Conservation (phyloP, 768 basidiomycete genomes). For the Suillus cothurnatus region DNA sequence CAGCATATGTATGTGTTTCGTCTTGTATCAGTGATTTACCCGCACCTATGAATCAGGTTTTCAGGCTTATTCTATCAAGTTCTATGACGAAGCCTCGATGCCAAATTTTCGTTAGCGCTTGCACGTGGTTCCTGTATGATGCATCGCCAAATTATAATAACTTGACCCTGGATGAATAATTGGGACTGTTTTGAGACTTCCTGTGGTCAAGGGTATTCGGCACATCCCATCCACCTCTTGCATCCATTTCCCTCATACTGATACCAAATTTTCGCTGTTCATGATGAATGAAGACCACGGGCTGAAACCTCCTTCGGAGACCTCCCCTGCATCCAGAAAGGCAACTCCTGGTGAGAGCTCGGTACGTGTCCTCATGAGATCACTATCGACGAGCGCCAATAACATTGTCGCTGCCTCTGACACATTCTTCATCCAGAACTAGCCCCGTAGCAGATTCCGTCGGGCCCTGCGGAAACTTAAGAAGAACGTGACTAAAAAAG, state of each 20-base stretch:
- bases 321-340: not conserved
- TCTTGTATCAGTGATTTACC: too few relatives aligned
- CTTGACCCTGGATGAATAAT: too few relatives aligned
- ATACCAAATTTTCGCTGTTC: not conserved
- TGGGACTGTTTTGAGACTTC: too few relatives aligned
- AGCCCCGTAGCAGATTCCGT: not conserved
- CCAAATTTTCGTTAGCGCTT: too few relatives aligned
- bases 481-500: not conserved
- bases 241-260: not conserved
- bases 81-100: too few relatives aligned
- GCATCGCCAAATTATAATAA: too few relatives aligned
- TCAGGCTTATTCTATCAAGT: too few relatives aligned
- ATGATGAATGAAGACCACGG: not conserved
- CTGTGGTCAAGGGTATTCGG: not conserved
- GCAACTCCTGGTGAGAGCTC: not conserved
- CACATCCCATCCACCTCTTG: not conserved
- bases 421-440: not conserved
- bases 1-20: too few relatives aligned
- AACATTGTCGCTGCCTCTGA: not conserved
- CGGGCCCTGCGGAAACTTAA: not conserved
- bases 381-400: not conserved
- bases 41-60: too few relatives aligned
- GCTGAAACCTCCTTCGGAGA: not conserved
- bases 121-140: too few relatives aligned
- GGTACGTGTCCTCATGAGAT: not conserved